phyloP scores from a whole-genome alignment of 2,329 filamentous ascomycete genomes.

The Rachicladosporium sp. region DNA sequence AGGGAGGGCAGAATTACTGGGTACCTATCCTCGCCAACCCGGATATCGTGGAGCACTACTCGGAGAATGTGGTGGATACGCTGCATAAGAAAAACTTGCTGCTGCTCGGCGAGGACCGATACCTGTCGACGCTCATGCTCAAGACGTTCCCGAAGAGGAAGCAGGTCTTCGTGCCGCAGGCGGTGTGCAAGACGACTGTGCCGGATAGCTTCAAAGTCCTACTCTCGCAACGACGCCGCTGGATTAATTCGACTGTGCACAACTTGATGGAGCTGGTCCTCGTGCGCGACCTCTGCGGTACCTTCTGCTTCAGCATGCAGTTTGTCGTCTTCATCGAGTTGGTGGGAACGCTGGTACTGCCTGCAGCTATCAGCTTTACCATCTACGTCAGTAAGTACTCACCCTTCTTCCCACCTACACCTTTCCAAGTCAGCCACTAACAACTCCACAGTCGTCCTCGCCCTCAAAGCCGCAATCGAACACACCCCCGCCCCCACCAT shows the following conservation, averaged over 20 bases:
- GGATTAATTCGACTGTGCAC: conserved; percentile 99
- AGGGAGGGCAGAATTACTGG: conserved; percentile 98
- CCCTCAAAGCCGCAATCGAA: conserved; percentile 55
- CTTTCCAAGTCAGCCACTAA: conserved; percentile 14
- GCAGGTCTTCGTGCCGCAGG: conserved; percentile 95
- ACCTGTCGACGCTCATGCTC: conserved; percentile 92
- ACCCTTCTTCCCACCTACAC: not conserved
- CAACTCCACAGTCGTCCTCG: conserved; percentile 58
- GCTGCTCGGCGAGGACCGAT: conserved; percentile 84
- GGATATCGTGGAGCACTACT: conserved; percentile 97
- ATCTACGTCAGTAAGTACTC: conserved; percentile 74
- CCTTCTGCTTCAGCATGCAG: conserved; percentile 99
- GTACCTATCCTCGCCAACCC: conserved; percentile 97
- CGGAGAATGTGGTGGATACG: conserved; percentile 96
- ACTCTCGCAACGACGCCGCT: conserved; percentile 85
- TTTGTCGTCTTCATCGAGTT: conserved; percentile 95
- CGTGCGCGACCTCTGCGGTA: conserved; percentile 90
- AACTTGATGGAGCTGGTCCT: conserved; percentile 96
- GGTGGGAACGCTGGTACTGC: conserved; percentile 84
- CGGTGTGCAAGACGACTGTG: conserved; percentile 96
- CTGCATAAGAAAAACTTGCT: conserved; percentile 95
- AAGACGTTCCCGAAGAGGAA: conserved; percentile 98
- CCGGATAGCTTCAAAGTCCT: conserved; percentile 86
- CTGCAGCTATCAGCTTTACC: conserved; percentile 92
- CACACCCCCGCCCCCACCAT: conserved; percentile 61